Conservation (phyloP, 2,329 filamentous ascomycete genomes). For the Pyricularia sp. region DNA sequence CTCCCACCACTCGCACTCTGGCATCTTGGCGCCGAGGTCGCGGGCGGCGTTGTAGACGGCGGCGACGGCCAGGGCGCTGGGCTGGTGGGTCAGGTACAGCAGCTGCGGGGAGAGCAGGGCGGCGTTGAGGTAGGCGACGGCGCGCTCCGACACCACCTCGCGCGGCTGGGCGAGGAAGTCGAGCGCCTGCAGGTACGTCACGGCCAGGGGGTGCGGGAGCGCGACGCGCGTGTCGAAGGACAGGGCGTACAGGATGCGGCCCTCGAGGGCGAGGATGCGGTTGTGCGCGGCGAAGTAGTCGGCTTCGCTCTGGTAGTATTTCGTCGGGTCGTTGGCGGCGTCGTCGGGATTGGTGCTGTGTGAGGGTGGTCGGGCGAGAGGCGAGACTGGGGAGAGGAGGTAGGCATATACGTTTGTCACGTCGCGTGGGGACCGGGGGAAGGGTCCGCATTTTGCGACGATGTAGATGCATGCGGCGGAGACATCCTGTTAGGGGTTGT, state of each 20-base stretch:
- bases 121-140: slow-evolving; percentile 72
- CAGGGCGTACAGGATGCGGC: slow-evolving; percentile 60
- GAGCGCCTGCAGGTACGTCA: slow-evolving; percentile 87
- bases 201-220: slow-evolving; percentile 71
- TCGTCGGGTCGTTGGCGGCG: slow-evolving; percentile 29
- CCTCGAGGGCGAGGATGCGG: slow-evolving; percentile 60
- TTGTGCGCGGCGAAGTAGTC: slow-evolving; percentile 53
- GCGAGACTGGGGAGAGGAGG: slow-evolving; percentile 51
- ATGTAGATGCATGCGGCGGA: slow-evolving; percentile 75
- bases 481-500: slow-evolving; percentile 44
- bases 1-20: slow-evolving; percentile 88
- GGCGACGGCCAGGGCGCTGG: slow-evolving; percentile 69
- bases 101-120: slow-evolving; percentile 77
- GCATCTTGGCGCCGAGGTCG: slow-evolving; percentile 64
- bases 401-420: slow-evolving; percentile 77
- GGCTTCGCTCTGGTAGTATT: slow-evolving; percentile 61
- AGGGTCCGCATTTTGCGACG: slow-evolving; percentile 66
- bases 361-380: slow-evolving; percentile 28
- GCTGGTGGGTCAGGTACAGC: slow-evolving; percentile 85
- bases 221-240: slow-evolving; percentile 77
- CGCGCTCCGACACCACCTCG: slow-evolving; percentile 46
- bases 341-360: slow-evolving; percentile 9
- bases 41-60: slow-evolving; percentile 82
- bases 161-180: slow-evolving; percentile 41
- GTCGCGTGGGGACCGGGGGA: slow-evolving; percentile 64